Evolutionary conservation across 805 yeast species (phyloP), one percentile per base, ranked within the genome.

Genomic region (Debaryomyces castellii): DNA sequence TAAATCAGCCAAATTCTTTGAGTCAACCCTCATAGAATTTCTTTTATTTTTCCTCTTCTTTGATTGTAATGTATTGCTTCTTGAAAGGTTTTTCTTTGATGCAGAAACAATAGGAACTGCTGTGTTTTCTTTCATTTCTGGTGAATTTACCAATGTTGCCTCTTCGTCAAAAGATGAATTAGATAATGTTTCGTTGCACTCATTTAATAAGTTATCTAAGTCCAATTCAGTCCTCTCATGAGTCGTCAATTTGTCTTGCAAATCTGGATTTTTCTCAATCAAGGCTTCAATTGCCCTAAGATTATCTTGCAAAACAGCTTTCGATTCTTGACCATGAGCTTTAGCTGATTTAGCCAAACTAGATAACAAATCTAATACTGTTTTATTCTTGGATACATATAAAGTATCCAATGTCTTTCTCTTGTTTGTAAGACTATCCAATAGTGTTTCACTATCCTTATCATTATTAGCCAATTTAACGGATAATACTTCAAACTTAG

Each of bases 301-400:
- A 45, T 80, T 76, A 42, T 78, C 76, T 33, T 64, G 67, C 39
- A 82, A 58, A 2, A 80, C 55, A 2, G 60, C 50, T 44, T 73
- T 67, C 3, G 80, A 66, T 39, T 78, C 78, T 43, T 66, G 69
- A n/a, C 81, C 80, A 50, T 80, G 82, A 16, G 64, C 54, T 43
- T 69, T 73, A 2, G 82, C 66, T 2, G 72, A 70, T 20, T 60
- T 59, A 1, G 77, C 77, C 46, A 83, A 60, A 24, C 65, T 59
- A 3, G 73, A 57, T 44, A 83, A 59, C 10, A 74, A 67, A 7
- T 73, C 73, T 33, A 69, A 59, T 2, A 79, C 62, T 4, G 69
- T 58, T 32, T 66, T 67, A 54, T 80, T 78, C 58, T 76, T 77
- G 51, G 69, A 72, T 28, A 66, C 64, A 50, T 78, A 80, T 46